Evolutionary conservation across 2,329 filamentous ascomycete species (phyloP).

Genomic region (Setomelanomma holmii): DNA sequence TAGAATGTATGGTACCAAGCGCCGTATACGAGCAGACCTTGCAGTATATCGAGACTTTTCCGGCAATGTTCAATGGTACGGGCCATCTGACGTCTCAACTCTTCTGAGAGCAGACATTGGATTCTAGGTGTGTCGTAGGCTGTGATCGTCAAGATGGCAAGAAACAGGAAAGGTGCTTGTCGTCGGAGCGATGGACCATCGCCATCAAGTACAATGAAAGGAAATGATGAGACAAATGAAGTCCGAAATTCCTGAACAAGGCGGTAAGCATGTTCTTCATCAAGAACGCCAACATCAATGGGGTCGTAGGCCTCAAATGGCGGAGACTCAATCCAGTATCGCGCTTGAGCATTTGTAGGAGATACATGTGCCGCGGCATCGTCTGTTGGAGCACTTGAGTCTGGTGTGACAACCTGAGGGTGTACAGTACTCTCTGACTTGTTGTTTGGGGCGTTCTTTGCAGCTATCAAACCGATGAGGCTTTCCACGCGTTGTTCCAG

Average conservation of each 20-base stretch:
- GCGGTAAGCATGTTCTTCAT: slow-evolving; percentile 10
- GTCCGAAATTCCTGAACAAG: slow-evolving; percentile 24
- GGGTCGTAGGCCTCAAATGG: slow-evolving; percentile 21
- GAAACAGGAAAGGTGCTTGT: slow-evolving; percentile 45
- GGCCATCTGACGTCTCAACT: slow-evolving; percentile 36
- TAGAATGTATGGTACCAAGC: slow-evolving; percentile 48
- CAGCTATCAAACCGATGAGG: slow-evolving; percentile 25
- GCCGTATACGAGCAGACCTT: slow-evolving; percentile 48
- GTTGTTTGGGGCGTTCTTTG: slow-evolving; percentile 6
- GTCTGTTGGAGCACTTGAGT: neutral
- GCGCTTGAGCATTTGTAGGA: neutral
- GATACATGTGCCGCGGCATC: neutral
- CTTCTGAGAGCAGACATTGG: slow-evolving; percentile 37
- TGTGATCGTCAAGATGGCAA: slow-evolving; percentile 40
- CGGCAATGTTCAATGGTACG: slow-evolving; percentile 42
- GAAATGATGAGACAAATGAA: slow-evolving; percentile 24
- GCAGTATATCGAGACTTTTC: slow-evolving; percentile 49
- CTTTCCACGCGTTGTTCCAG: slow-evolving; percentile 34
- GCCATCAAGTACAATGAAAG: slow-evolving; percentile 30
- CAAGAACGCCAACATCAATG: slow-evolving; percentile 22
- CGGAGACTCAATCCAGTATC: neutral
- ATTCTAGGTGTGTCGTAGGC: slow-evolving; percentile 27
- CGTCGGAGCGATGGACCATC: slow-evolving; percentile 18
- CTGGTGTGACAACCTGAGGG: slow-evolving; percentile 1
- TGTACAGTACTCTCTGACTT: neutral